Base-by-base conservation (phyloP, 495 filamentous ascomycete species). In the Darksidea phi region DNA sequence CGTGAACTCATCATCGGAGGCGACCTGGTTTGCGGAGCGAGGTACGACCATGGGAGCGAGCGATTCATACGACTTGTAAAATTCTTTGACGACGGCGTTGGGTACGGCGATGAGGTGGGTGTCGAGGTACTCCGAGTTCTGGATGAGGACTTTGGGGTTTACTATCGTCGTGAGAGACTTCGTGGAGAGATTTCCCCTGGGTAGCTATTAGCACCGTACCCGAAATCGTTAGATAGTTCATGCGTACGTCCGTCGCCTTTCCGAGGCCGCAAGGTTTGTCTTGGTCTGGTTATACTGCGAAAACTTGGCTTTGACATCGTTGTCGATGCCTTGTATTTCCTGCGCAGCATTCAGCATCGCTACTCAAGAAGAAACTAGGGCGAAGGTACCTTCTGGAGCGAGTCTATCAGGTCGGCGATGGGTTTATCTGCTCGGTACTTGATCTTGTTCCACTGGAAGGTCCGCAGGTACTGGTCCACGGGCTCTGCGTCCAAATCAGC, bases 401-500 rank as follows among this genome's bases (percentile, higher is more conserved):
- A 83, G 72, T 91, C 89, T 53, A 95, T 86, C 51, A 97, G 74
- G 66, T 97, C 91, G 21, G 84, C 82, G 49, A 98, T 78, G 28
- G 94, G 81, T 72, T 88, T 92, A 72, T 98, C 94, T 53, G 89
- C 88, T 52, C 93, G 85, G 72, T 97, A 98, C 74, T 96, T 93
- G 72, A 93, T 88, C 73, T 92, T 96, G 74, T 97, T 96, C 94
- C 94, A 98, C 53, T 81, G 80, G 75, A 96, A 98, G 8, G 84
- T 83, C 67, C 86, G 84, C 36, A 98, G 78, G 72, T 98, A 98
- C 67, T 92, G 87, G 67, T 96, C 94, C 51, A 89, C 91, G 36
- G 94, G 92, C 71, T 95, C 93, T 96, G 28, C 1, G 28, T 8
- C n/a, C 37, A 32, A 11, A 43, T 68, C 20, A 68, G 66, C 52